Evolutionary conservation across 2,329 filamentous ascomycete genomes (phyloP), one percentile per base, ranked within the genome.

Genomic region (Cladosporium sp.): DNA sequence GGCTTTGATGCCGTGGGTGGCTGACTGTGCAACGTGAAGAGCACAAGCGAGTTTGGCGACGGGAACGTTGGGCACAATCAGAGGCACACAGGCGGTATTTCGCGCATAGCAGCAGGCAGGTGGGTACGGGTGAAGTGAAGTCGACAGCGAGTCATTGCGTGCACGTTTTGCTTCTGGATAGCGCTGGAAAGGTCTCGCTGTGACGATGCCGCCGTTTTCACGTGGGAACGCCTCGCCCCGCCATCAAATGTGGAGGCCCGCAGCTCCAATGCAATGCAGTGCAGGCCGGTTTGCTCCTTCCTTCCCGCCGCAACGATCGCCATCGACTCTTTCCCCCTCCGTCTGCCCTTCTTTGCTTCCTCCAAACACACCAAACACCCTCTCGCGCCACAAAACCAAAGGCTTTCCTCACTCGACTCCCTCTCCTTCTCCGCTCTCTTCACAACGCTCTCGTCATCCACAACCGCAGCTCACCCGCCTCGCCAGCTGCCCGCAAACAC

Each of bases 221-320:
- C 49, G 34, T 40, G 47, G 25, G 4, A 28, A 28, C 17, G 8
- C 15, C 15, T 12, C 35, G 45, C 48, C 34, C 48, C 48, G 48
- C 36, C 5, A 2, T 28, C 4, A 3, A 44, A 15, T 28, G 42
- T 25, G 42, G 42, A 45, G 42, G 42, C 42, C 42, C 20, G 32
- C 34, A 6, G 19, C 48, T 37, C 48, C 34, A 9, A 22, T 20
- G 19, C 48, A 22, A 24, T 32, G 22, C 42, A 45, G 28, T 45
- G 42, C 42, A 44, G 12, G 40, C 22, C 40, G 40, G 40, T 25
- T 44, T 44, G 40, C 40, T 22, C 22, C 40, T 44, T 44, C 40
- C 40, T 44, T 20, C 48, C 48, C 32, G 20, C 44, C 48, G 22
- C 34, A 51, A 13, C 48, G 48, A 51, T 51, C 48, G 48, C n/a